Conservation (phyloP, 31 red algal genomes). For the Odonthalia washingtoniensis region DNA sequence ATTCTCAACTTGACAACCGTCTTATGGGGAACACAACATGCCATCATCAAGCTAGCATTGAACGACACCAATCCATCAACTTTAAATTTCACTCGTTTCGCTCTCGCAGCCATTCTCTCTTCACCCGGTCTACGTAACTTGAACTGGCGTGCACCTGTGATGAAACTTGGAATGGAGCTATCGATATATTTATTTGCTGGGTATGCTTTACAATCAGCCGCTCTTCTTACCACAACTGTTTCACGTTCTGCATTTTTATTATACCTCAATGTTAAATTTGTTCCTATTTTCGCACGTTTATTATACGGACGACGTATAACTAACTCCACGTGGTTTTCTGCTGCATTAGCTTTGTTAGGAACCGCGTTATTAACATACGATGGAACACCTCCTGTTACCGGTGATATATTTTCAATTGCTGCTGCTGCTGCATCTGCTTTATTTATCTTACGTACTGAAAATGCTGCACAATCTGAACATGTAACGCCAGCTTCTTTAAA, state of each 20-base stretch:
- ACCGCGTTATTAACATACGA: constrained; percentile 88
- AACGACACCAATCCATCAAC: constrained; percentile 60
- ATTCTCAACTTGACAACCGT: constrained; percentile 85
- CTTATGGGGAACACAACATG: constrained; percentile 98
- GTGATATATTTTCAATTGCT: constrained; percentile 78
- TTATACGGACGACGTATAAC: constrained; percentile 77
- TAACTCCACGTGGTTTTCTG: constrained; percentile 68
- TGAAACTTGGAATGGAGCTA: constrained; percentile 68
- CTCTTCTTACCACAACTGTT: constrained; percentile 80
- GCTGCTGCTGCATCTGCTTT: constrained; percentile 85
- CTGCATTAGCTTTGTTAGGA: constrained; percentile 74
- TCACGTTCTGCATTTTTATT: constrained; percentile 89
- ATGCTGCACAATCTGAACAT: constrained; percentile 26
- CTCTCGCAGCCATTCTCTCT: constrained; percentile 57
- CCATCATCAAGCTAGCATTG: constrained; percentile 84
- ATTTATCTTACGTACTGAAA: constrained; percentile 93
- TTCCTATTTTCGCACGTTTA: constrained; percentile 81
- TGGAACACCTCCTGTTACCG: constrained; percentile 52
- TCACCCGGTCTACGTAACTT: constrained; percentile 42
- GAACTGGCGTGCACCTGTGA: not conserved
- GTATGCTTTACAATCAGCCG: constrained; percentile 84
- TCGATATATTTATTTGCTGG: constrained; percentile 89
- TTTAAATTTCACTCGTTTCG: constrained; percentile 78
- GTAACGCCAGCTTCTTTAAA: constrained; percentile 59
- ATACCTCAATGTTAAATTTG: constrained; percentile 97